These are phyloP conservation scores for Xylariaceae sp. DNA, from an alignment of 2,329 filamentous ascomycete species.

Conservation along the genomic window DNA sequence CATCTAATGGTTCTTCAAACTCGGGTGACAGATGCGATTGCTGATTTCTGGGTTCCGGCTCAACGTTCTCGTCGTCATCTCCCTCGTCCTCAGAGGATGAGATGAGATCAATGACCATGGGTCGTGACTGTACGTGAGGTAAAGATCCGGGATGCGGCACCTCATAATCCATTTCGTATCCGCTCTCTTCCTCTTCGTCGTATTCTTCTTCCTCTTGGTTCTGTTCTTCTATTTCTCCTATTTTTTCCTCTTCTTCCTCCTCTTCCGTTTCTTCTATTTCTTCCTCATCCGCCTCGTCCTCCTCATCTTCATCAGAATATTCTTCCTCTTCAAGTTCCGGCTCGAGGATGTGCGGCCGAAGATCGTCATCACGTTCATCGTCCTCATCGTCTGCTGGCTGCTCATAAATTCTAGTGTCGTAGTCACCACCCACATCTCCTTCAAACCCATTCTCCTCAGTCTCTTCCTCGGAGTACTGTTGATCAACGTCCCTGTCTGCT, in stretches of 20 bases:
- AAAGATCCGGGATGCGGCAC: background rate
- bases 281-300: conserved; percentile 6
- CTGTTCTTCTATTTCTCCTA: conserved; percentile 11
- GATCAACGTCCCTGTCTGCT: conserved; percentile 24
- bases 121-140: conserved; percentile 5
- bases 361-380: conserved; percentile 29
- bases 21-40: background rate
- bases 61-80: conserved; percentile 7
- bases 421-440: conserved; percentile 26
- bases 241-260: conserved; percentile 9
- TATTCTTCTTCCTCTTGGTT: conserved; percentile 14
- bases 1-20: no score
- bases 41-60: background rate
- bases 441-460: conserved; percentile 29
- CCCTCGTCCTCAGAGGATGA: conserved; percentile 23
- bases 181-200: conserved; percentile 12
- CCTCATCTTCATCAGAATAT: conserved; percentile 22
- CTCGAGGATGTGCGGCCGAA: conserved; percentile 23
- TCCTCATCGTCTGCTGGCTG: conserved; percentile 31
- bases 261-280: conserved; percentile 21
- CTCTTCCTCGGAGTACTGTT: conserved; percentile 27
- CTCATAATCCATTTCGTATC: conserved; percentile 10
- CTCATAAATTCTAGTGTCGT: conserved; percentile 29
- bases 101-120: conserved; percentile 21
- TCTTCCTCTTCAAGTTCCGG: conserved; percentile 27